These are phyloP conservation scores for Vicia villosa DNA, from an alignment of 306 rosid genomes.

Conservation along the genomic window DNA sequence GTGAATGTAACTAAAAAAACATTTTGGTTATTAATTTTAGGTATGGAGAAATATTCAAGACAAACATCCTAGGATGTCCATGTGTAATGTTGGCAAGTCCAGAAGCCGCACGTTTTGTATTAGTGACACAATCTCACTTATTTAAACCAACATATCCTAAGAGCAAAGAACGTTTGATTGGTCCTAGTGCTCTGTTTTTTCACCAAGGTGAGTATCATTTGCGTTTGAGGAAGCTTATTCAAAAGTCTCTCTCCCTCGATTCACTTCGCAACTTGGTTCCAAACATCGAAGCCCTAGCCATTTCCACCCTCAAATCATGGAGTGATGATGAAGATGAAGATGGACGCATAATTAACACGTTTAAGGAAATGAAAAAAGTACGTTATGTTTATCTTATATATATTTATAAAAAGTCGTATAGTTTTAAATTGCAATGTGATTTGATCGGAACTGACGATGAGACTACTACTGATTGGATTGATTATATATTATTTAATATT, in stretches of 20 bases:
- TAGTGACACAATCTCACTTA: conserved; percentile 80
- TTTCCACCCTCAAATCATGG: conserved; percentile 56
- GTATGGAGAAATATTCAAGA: conserved; percentile 92
- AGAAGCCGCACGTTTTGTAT: conserved; percentile 76
- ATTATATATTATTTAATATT: conserved; percentile 29
- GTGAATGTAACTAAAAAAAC: conserved; percentile 15
- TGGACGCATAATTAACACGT: conserved; percentile 57
- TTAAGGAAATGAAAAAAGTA: conserved; percentile 80
- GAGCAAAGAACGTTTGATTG: conserved; percentile 84
- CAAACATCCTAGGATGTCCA: conserved; percentile 75
- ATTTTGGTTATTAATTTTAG: conserved; percentile 38
- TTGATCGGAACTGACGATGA: no score
- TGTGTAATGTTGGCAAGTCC: conserved; percentile 93
- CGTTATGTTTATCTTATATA: not conserved
- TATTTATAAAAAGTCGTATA: not conserved
- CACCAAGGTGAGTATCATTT: conserved; percentile 74
- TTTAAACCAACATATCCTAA: conserved; percentile 87
- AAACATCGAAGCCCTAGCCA: conserved; percentile 55
- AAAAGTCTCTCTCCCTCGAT: conserved; percentile 53
- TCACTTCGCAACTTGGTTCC: conserved; percentile 63
- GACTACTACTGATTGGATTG: conserved; percentile 8
- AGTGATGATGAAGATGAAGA: conserved; percentile 37
- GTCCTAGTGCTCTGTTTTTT: conserved; percentile 80
- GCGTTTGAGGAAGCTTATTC: conserved; percentile 73
- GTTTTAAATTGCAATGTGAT: not conserved